Conservation (phyloP, 345 rosid species). For the Salix caprea region DNA sequence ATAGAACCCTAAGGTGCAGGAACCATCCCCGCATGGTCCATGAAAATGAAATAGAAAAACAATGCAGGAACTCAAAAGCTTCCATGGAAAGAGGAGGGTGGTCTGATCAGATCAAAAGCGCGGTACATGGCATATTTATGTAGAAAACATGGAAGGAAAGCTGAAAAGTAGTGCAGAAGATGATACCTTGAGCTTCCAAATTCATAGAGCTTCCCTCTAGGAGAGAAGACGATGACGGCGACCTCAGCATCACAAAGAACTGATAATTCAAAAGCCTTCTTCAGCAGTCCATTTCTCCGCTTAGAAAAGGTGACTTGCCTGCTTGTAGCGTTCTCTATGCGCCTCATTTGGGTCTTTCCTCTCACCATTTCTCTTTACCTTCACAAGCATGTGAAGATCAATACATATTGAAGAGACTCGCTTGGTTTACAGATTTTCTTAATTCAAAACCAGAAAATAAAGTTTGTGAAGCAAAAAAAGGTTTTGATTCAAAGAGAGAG, state of each 20-base stretch:
- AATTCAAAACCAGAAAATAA: not conserved
- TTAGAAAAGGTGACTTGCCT: constrained; percentile 49
- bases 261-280: constrained; percentile 33
- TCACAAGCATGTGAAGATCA: not conserved
- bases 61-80: not conserved
- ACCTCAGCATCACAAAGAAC: constrained; percentile 38
- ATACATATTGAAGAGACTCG: not conserved
- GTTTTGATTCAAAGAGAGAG: not conserved
- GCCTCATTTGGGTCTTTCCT: constrained; percentile 48
- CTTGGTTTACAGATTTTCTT: not conserved
- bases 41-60: not conserved
- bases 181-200: constrained; percentile 34
- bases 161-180: not conserved
- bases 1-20: not conserved
- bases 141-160: not conserved
- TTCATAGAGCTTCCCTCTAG: constrained; percentile 42
- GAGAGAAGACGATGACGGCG: constrained; percentile 40
- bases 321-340: constrained; percentile 46
- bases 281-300: constrained; percentile 29
- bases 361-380: constrained; percentile 33
- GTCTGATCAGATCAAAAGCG: not conserved
- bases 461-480: not conserved
- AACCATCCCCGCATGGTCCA: not conserved
- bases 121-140: not conserved
- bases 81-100: not conserved